Base-by-base conservation (phyloP, 2,329 filamentous ascomycete species). In the Rhexocercosporidium sp. region DNA sequence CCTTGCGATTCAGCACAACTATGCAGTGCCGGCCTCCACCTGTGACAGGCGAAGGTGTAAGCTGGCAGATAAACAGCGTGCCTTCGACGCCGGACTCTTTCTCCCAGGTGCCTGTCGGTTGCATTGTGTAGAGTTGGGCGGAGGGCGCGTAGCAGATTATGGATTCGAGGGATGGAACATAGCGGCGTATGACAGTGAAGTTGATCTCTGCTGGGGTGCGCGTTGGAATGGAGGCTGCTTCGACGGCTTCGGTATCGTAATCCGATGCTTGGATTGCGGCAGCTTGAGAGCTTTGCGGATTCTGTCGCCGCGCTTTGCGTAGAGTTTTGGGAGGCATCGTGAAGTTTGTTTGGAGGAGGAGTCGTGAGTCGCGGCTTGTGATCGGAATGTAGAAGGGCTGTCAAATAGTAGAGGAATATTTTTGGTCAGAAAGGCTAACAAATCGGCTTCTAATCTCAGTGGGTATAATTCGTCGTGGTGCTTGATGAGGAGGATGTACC, bases 201-300 rank as follows among this genome's bases (percentile, higher is more conserved):
- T 98, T 98, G 76, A 98, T 89, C 72, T 96, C 91, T 64, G 91
- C 92, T 79, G 94, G 96, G 70, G 90, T 90, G 71, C 92, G 78
- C 63, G 83, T 82, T 49, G 83, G 82, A 16, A 68, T 69, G 34
- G 77, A 67, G 27, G 78, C 74, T 70, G 78, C 73, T 60, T 79
- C 77, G 65, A 69, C 76, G 16, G 78, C 78, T 74, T 85, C 83
- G 20, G 81, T 84, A 69, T 86, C 84, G 77, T 80, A 87, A 81
- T 82, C 86, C 71, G 82, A 87, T 61, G 80, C 84, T 75, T 81
- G 85, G 41, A 78, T 39, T 49, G 68, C 67, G 18, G 65, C 61
- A n/a, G 69, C 82, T 69, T 74, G 79, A 3, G 68, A 56, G 44
- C 60, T 62, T 66, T 71, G 80, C 73, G 68, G 75, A 81, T 77